These are phyloP conservation scores for Aspergillus thermomutatus DNA, from an alignment of 2,329 filamentous ascomycete species.

Conservation along the genomic window DNA sequence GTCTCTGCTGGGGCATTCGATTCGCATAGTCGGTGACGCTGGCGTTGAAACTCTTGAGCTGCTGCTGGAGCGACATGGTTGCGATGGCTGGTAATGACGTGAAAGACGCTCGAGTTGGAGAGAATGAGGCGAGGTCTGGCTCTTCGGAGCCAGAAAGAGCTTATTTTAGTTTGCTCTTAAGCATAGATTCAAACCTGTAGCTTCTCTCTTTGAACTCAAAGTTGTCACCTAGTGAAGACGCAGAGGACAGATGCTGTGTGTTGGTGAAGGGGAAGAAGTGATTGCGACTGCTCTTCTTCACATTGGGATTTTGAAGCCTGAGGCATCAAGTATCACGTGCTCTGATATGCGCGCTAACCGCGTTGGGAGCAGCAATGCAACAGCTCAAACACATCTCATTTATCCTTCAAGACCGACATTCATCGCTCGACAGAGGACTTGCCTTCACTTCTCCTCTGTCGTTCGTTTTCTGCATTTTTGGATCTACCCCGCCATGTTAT, in stretches of 20 bases:
- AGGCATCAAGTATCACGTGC: constrained; percentile 8
- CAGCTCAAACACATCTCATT: constrained; percentile 9
- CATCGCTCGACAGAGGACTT: constrained; percentile 9
- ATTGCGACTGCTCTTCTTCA: background rate
- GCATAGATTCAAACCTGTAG: constrained; percentile 3
- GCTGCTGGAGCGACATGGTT: constrained; percentile 63
- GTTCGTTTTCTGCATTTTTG: constrained; percentile 7
- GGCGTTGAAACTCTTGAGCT: constrained; percentile 61
- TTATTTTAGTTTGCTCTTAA: constrained; percentile 1
- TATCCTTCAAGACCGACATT: constrained; percentile 7
- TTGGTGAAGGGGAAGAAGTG: background rate
- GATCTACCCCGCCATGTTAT: constrained; percentile 15
- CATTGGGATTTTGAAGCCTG: background rate
- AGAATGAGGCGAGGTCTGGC: constrained; percentile 10
- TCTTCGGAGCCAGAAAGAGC: constrained; percentile 11
- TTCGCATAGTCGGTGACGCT: constrained; percentile 61
- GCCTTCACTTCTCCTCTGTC: constrained; percentile 10
- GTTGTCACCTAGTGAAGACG: background rate
- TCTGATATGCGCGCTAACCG: constrained; percentile 8
- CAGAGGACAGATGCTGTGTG: background rate
- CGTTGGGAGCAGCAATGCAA: constrained; percentile 11
- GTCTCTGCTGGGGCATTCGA: constrained; percentile 55
- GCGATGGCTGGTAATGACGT: constrained; percentile 6
- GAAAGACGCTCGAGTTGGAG: background rate
- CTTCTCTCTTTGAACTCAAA: background rate